phyloP scores from a whole-genome alignment of 495 filamentous ascomycete species.

The Darksidea phi region DNA sequence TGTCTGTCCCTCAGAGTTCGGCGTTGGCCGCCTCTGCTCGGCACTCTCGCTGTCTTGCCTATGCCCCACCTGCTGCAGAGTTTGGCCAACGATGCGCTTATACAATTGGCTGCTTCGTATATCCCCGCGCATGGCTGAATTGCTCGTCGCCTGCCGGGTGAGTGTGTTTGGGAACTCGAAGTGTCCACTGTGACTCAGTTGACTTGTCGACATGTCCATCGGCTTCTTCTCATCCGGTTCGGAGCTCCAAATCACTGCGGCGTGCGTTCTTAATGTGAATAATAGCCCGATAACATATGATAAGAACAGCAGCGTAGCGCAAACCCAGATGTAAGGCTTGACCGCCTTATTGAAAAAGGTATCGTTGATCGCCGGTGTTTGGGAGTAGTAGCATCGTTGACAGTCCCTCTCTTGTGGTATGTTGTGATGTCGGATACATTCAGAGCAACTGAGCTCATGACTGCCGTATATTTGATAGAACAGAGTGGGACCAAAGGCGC shows the following conservation, averaged over 20 bases:
- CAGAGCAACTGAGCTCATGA: slow-evolving; percentile 87
- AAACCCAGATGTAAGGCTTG: slow-evolving; percentile 86
- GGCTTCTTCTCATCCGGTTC: slow-evolving; percentile 81
- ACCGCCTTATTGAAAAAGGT: slow-evolving; percentile 86
- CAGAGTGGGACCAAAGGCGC: slow-evolving; percentile 94
- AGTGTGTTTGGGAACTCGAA: slow-evolving; percentile 13
- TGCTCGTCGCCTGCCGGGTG: slow-evolving; percentile 25
- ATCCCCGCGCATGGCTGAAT: slow-evolving; percentile 28
- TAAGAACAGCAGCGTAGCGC: slow-evolving; percentile 80
- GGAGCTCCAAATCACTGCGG: slow-evolving; percentile 92
- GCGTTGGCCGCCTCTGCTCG: slow-evolving; percentile 2
- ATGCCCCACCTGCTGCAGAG: slow-evolving; percentile 74
- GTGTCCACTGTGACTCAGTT: slow-evolving; percentile 16
- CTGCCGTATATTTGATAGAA: slow-evolving; percentile 99
- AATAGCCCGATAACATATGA: slow-evolving; percentile 92
- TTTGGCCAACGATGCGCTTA: slow-evolving; percentile 89
- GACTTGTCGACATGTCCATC: slow-evolving; percentile 29
- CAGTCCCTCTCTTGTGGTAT: slow-evolving; percentile 62
- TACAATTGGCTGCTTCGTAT: slow-evolving; percentile 85
- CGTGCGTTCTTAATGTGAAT: slow-evolving; percentile 96
- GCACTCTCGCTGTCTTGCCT: slow-evolving; percentile 29
- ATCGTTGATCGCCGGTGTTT: slow-evolving; percentile 80
- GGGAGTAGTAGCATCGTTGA: slow-evolving; percentile 88
- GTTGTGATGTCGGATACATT: slow-evolving; percentile 59
- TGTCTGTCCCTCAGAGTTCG: slow-evolving; percentile 22